These are phyloP conservation scores for Hericium alpestre DNA, from an alignment of 768 basidiomycete genomes.

Conservation along the genomic window DNA sequence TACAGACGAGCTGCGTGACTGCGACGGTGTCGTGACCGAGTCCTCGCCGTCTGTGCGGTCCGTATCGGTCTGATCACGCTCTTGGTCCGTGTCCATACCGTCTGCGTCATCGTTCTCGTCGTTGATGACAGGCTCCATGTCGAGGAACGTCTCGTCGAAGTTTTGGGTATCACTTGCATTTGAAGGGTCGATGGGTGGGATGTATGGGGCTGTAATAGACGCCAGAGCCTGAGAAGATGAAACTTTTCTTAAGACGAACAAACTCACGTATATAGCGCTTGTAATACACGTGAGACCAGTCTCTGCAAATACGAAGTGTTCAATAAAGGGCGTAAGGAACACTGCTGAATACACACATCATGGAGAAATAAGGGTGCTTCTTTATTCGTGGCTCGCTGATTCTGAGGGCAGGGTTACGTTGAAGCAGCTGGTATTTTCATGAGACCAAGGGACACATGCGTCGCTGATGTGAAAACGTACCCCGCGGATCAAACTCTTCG, in stretches of 20 bases:
- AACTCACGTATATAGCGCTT: constrained; percentile 85
- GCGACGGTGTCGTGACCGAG: constrained; percentile 67
- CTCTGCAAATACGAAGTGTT: constrained; percentile 35
- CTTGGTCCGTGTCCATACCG: constrained; percentile 54
- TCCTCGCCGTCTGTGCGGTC: constrained; percentile 70
- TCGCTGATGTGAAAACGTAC: constrained; percentile 34
- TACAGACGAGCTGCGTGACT: constrained; percentile 68
- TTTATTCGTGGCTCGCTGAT: constrained; percentile 92
- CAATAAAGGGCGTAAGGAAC: constrained; percentile 4
- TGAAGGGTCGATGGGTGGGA: constrained; percentile 80
- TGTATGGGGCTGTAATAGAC: constrained; percentile 64
- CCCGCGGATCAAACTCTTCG: constrained; percentile 89
- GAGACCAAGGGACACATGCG: background rate
- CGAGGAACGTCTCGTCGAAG: constrained; percentile 94
- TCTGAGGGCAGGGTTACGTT: constrained; percentile 83
- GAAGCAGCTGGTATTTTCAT: constrained; percentile 54
- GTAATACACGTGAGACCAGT: constrained; percentile 90
- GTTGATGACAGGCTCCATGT: constrained; percentile 88
- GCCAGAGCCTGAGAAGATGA: constrained; percentile 8
- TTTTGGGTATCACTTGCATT: constrained; percentile 96
- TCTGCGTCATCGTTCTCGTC: constrained; percentile 39
- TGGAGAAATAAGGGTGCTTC: constrained; percentile 87
- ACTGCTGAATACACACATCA: constrained; percentile 52
- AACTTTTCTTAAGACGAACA: constrained; percentile 6
- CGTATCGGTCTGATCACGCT: constrained; percentile 55